Conservation (phyloP, 495 filamentous ascomycete genomes). For the Xylona heveae region DNA sequence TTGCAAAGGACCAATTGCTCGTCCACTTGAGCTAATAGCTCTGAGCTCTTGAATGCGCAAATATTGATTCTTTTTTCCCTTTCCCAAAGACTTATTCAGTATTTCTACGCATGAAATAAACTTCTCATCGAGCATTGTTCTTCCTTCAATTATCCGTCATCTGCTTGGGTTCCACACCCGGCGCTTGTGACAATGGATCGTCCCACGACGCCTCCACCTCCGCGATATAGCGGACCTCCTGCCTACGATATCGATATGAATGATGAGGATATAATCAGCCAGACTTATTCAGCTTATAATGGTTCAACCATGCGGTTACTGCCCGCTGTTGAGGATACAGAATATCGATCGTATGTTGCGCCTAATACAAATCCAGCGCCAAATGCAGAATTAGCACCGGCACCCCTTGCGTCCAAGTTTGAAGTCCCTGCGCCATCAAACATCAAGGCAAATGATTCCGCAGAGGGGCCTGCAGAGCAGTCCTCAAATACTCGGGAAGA, state of each 20-base stretch:
- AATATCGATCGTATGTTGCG: conserved; percentile 23
- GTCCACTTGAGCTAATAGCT: neutral
- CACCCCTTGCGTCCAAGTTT: neutral
- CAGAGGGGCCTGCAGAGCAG: neutral
- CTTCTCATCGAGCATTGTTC: neutral
- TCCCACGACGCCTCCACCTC: conserved; percentile 2
- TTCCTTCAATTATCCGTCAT: too few species aligned
- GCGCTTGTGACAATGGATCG: conserved; percentile 2
- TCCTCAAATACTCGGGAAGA: neutral
- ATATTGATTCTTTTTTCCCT: neutral
- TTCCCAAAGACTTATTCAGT: neutral
- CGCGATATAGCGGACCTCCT: conserved; percentile 1
- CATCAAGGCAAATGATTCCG: conserved; percentile 7
- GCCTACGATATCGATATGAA: conserved; percentile 1
- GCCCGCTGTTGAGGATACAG: conserved; percentile 26
- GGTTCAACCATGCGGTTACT: conserved; percentile 40
- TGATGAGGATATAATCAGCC: conserved; percentile 9
- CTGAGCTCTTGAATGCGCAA: neutral
- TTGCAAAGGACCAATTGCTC: neutral
- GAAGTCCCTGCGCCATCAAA: neutral
- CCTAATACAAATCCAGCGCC: conserved; percentile 7
- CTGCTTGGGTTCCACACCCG: too few species aligned
- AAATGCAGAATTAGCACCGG: conserved; percentile 5
- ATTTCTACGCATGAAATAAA: neutral
- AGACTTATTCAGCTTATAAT: conserved; percentile 15